Percentiles rank a stretch among this genome's conserved stretches.
Evolutionary conservation across 768 basidiomycete species (phyloP).

Genomic region (Gautieria morchelliformis): DNA sequence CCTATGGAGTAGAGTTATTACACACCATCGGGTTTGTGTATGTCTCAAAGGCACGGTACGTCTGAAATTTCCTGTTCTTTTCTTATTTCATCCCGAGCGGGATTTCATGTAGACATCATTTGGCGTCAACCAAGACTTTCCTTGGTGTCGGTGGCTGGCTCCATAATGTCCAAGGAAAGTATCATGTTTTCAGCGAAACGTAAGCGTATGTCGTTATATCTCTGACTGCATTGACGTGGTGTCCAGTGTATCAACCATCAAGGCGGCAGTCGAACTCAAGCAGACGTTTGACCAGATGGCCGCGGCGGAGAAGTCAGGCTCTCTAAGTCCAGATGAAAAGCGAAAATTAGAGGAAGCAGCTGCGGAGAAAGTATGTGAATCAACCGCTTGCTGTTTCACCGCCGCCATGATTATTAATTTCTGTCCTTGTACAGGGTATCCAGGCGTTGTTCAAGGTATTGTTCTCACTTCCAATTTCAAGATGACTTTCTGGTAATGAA

Average conservation of each 20-base stretch:
- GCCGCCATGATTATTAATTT: background rate
- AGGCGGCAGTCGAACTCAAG: constrained; percentile 83
- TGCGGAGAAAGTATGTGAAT: constrained; percentile 58
- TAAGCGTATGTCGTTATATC: constrained; percentile 26
- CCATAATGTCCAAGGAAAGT: constrained; percentile 86
- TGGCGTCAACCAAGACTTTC: constrained; percentile 59
- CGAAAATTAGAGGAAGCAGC: constrained; percentile 83
- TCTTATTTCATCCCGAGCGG: background rate
- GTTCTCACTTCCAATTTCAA: background rate
- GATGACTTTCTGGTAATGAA: no score
- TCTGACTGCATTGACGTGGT: background rate
- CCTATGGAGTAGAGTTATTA: constrained; percentile 78
- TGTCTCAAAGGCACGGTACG: constrained; percentile 47
- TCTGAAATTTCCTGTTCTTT: background rate
- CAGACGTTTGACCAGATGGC: constrained; percentile 86
- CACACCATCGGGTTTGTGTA: constrained; percentile 86
- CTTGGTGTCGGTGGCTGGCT: constrained; percentile 89
- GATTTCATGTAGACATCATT: constrained; percentile 46
- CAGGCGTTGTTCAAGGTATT: constrained; percentile 82
- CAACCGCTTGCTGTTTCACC: background rate
- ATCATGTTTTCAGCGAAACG: constrained; percentile 92
- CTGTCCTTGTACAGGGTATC: constrained; percentile 35
- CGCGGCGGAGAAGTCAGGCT: constrained; percentile 81
- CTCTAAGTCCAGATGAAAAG: constrained; percentile 67
- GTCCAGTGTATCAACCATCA: constrained; percentile 68